These are phyloP conservation scores for Hypoxylon trugodes DNA, from an alignment of 495 filamentous ascomycete genomes.

Conservation along the genomic window DNA sequence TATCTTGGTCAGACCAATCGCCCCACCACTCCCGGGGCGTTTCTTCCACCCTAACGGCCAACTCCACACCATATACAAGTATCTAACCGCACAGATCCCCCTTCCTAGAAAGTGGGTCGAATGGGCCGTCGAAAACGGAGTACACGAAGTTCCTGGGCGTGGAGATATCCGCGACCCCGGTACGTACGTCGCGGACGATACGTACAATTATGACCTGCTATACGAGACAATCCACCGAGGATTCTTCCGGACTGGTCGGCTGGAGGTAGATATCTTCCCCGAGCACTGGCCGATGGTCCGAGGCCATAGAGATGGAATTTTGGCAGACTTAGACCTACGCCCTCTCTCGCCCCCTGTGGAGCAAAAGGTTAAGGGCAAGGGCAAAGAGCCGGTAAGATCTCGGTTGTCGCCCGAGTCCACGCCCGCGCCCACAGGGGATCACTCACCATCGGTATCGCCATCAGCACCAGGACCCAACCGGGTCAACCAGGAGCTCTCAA, in stretches of 20 bases:
- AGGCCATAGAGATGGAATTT: not conserved
- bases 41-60: slow-evolving; percentile 35
- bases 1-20: not conserved
- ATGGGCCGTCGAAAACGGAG: slow-evolving; percentile 19
- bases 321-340: not conserved
- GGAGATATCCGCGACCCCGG: slow-evolving; percentile 19
- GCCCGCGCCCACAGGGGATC: too few relatives aligned
- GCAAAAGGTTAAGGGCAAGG: not conserved
- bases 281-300: slow-evolving; percentile 18
- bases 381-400: not conserved
- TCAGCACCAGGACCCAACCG: too few relatives aligned
- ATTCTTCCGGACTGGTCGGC: slow-evolving; percentile 10
- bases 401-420: too few relatives aligned
- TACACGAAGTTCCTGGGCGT: slow-evolving; percentile 13
- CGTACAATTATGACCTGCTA: slow-evolving; percentile 19
- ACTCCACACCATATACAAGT: slow-evolving; percentile 20
- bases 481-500: too few relatives aligned
- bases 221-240: slow-evolving; percentile 19
- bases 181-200: slow-evolving; percentile 23
- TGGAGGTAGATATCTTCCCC: slow-evolving; percentile 14
- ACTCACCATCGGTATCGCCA: too few relatives aligned
- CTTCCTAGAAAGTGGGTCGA: slow-evolving; percentile 21
- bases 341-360: not conserved
- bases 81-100: slow-evolving; percentile 30
- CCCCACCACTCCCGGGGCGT: slow-evolving; percentile 22